These are phyloP conservation scores for Amoeboaphelidium protococcarum DNA, from an alignment of 371 early-diverging fungal species.

Conservation along the genomic window DNA sequence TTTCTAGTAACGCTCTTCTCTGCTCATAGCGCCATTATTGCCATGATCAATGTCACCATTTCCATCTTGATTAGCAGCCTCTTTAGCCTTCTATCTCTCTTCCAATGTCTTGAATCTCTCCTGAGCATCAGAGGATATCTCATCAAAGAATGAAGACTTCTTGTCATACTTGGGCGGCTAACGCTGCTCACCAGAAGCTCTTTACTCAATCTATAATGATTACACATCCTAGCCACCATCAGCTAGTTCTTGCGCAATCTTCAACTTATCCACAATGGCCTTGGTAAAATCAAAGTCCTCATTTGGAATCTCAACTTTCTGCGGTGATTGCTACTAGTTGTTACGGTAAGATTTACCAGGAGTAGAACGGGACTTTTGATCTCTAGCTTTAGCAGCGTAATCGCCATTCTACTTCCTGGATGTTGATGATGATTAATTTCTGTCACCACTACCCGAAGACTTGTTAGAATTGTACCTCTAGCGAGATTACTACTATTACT, in stretches of 20 bases:
- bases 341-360: too few relatives aligned
- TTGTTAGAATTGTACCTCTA: too few relatives aligned
- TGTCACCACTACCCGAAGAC: too few relatives aligned
- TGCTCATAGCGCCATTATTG: slow-evolving; percentile 3
- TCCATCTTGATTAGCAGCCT: slow-evolving; percentile 60
- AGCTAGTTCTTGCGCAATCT: slow-evolving; percentile 32
- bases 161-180: slow-evolving; percentile 23
- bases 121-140: slow-evolving; percentile 85
- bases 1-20: slow-evolving; percentile 7
- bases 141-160: slow-evolving; percentile 71
- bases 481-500: too few relatives aligned
- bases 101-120: slow-evolving; percentile 36
- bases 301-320: slow-evolving; percentile 30
- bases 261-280: slow-evolving; percentile 62
- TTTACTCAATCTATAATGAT: slow-evolving; percentile 1
- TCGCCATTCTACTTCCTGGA: too few relatives aligned
- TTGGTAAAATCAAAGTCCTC: slow-evolving; percentile 83
- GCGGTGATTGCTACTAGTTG: not conserved
- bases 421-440: too few relatives aligned
- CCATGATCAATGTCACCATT: slow-evolving; percentile 20
- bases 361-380: too few relatives aligned
- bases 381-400: too few relatives aligned
- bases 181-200: slow-evolving; percentile 1
- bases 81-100: slow-evolving; percentile 8
- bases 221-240: slow-evolving; percentile 6